Base-by-base conservation (phyloP, 306 rosid species). In the Oxytropis ochrocephala region DNA sequence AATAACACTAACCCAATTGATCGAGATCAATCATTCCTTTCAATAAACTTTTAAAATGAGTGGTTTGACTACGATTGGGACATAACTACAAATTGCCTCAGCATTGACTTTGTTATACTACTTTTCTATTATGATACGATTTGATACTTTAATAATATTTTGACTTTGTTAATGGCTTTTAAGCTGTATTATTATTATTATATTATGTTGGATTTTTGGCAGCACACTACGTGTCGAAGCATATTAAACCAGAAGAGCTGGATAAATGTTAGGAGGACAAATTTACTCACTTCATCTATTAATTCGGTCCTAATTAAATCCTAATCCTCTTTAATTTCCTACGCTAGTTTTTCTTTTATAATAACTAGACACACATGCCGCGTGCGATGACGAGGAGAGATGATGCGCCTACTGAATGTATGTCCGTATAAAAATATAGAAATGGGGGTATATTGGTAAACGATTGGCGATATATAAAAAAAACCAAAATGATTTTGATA, bases 81-180 rank as follows among this genome's bases (percentile, higher is more conserved):
- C 3, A 5, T 39, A 41, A 32, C 58, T 73, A 5, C 47, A 41
- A 32, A 66, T 73, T 67, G 71, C 54, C 32, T 55, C 41, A 36
- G 56, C 61, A 17, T 81, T 79, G 86, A 79, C 85, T 41, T 35
- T 35, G 27, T 1, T 21, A 21, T 21, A 21, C 27, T 21, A 21
- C 27, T 1, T 2, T 21, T 21, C 27, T 21, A 21, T 2, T 21
- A 19, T 10, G 13, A 53, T 74, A 14, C 6, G 46, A 30, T 50
- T 39, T 64, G 52, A 57, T 39, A 48, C 30, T 43, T 11, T 42
- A 16, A 41, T 79, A 27, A 49, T 43, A 54, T 42, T 51, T 69
- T 80, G 87, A 75, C 84, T 69, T 74, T 21, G 68, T 75, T 64
- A 21, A 1, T 21, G 36, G 21, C 42, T 47, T 69, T 56, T 6